Conservation (phyloP, 768 basidiomycete species). For the Coprinellus aureogranulatus region DNA sequence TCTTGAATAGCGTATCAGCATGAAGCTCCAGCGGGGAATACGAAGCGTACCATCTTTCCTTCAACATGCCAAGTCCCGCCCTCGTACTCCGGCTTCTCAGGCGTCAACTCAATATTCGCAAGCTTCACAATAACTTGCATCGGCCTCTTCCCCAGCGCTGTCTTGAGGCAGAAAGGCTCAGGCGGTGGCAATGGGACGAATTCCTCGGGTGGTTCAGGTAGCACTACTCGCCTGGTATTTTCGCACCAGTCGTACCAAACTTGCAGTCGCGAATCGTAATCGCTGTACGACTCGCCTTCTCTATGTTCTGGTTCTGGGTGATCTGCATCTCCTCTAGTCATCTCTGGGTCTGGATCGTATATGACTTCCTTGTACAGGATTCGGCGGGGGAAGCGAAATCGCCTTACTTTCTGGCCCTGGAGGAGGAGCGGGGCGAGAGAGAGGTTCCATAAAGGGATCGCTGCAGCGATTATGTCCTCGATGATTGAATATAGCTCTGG, state of each 20-base stretch:
- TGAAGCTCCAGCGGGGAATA: neutral
- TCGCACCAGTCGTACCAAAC: neutral
- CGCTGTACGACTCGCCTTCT: neutral
- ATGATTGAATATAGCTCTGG: constrained; percentile 23
- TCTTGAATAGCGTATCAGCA: constrained; percentile 16
- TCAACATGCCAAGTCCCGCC: constrained; percentile 20
- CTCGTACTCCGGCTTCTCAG: constrained; percentile 15
- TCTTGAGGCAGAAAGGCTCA: neutral
- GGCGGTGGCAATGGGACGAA: neutral
- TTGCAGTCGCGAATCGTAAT: neutral
- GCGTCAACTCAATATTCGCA: constrained; percentile 19
- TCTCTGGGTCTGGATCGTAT: neutral
- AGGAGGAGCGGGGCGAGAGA: constrained; percentile 17
- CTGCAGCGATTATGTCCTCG: constrained; percentile 20
- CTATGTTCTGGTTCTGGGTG: neutral
- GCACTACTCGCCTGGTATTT: neutral
- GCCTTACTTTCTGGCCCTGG: too few species aligned
- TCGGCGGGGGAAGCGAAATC: neutral
- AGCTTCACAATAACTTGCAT: constrained; percentile 21
- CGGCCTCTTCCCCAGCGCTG: constrained; percentile 13
- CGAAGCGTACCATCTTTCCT: constrained; percentile 14
- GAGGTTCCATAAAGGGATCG: constrained; percentile 29
- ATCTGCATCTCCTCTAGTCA: neutral
- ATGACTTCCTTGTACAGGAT: neutral
- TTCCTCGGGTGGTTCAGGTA: neutral